Base-by-base conservation (phyloP, 1,139 yeast genomes). In the Yamadazyma dushanensis region DNA sequence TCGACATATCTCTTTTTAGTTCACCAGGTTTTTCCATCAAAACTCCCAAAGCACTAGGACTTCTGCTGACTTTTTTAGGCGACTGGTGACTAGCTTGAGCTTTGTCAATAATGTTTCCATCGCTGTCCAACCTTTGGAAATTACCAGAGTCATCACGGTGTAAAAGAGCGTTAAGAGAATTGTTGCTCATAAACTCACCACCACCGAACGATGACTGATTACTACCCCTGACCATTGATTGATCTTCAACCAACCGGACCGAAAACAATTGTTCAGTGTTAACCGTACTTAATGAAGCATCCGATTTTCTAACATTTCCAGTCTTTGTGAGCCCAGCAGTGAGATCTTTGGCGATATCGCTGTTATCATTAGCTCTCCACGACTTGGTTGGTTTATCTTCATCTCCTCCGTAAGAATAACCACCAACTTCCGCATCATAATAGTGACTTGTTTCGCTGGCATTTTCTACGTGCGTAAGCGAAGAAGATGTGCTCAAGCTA, bases 201-300 rank as follows among this genome's bases (percentile, higher is more conserved):
- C 63, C 59, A 9, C 49, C 51, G 21, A 51, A 49, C 2, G 71
- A 61, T 2, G 70, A 59, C 29, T 38, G 47, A 15, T 47, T 15
- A 31, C 69, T 75, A 39, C 69, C 70, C 51, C 78, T 59, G 34
- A 58, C 45, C 5, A 66, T 61, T 16, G 70, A 50, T 32, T 65
- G 64, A 47, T 80, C 83, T 16, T 80, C 84, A 16, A 87, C 90
- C 34, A 87, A 65, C 50, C 90, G 75, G 26, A 92, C 88, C 8
- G 89, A 83, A 52, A 88, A 74, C 31, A 89, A 69, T 57, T 88
- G 94, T 39, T 83, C 89, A 0, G 96, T 86, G 32, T 92, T 82
- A 18, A 89, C 92, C 0, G 96, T 88, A 23, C 92, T 90, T 45
- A 85, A 54, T 1, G 96, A 85, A 22, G 76, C 77, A 40, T 78